Percentiles rank a stretch among this genome's conserved stretches.
Conservation (phyloP, 148 eudicot species). For the Rhododendron mucronatum region DNA sequence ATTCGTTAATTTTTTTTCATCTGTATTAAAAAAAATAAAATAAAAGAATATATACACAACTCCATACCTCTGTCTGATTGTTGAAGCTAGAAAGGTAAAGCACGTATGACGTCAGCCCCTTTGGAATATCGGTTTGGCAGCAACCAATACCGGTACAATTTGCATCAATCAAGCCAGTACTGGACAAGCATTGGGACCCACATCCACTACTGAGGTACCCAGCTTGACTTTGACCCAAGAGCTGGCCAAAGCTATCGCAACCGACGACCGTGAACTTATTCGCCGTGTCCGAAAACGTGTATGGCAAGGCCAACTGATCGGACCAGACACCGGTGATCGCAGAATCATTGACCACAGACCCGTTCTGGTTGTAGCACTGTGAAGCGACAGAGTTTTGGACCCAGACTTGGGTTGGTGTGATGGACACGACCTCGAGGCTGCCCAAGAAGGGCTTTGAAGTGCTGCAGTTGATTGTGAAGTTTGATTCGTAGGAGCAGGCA, state of each 20-base stretch:
- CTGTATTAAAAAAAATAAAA: too few species aligned
- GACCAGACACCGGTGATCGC: background rate
- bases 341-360: background rate
- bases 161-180: slow-evolving; percentile 9
- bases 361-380: slow-evolving; percentile 17
- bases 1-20: too few species aligned
- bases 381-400: slow-evolving; percentile 10
- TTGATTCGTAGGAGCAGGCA: slow-evolving; percentile 22
- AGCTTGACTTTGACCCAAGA: background rate
- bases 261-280: slow-evolving; percentile 42
- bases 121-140: slow-evolving; percentile 21
- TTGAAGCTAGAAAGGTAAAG: too few species aligned
- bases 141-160: slow-evolving; percentile 30
- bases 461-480: slow-evolving; percentile 11
- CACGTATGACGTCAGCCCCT: background rate
- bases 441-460: slow-evolving; percentile 26
- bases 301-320: background rate
- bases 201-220: slow-evolving; percentile 19
- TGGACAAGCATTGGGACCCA: slow-evolving; percentile 11
- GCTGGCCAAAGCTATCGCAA: slow-evolving; percentile 27
- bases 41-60: too few species aligned
- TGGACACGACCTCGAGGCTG: slow-evolving; percentile 9
- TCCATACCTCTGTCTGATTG: background rate
- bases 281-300: slow-evolving; percentile 19
- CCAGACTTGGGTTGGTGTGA: slow-evolving; percentile 16